These are phyloP conservation scores for Dactylellina haptotyla DNA, from an alignment of 2,329 filamentous ascomycete genomes.

Conservation along the genomic window DNA sequence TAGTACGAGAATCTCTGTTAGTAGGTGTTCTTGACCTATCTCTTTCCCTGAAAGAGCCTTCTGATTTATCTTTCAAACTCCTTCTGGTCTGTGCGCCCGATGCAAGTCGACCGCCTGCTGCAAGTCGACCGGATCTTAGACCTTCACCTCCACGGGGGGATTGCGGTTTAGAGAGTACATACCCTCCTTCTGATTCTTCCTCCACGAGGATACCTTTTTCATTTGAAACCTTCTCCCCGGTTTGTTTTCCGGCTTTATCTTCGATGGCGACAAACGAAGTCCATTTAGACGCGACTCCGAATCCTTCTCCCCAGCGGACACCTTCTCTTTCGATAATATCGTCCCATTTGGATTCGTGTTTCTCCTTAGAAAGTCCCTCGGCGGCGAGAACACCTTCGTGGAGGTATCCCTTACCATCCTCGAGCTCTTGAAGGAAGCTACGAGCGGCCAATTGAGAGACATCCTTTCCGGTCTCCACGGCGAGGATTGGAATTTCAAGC, in stretches of 20 bases:
- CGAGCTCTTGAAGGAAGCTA: slow-evolving; percentile 74
- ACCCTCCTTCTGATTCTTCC: slow-evolving; percentile 10
- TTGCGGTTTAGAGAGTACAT: not conserved
- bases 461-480: slow-evolving; percentile 46
- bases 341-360: slow-evolving; percentile 66
- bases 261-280: slow-evolving; percentile 78
- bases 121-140: not conserved
- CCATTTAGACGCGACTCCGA: slow-evolving; percentile 75
- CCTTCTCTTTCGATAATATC: slow-evolving; percentile 74
- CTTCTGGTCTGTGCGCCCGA: no score
- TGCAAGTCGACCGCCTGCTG: not conserved
- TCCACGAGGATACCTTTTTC: not conserved
- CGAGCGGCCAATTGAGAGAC: slow-evolving; percentile 73
- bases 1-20: no score
- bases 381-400: slow-evolving; percentile 65
- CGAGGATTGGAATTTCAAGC: slow-evolving; percentile 72
- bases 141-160: not conserved
- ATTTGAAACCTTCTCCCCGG: not conserved
- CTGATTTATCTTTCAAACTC: no score
- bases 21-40: not conserved
- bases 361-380: slow-evolving; percentile 64
- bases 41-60: no score
- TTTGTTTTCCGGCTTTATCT: slow-evolving; percentile 59
- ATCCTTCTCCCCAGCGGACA: slow-evolving; percentile 72
- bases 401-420: slow-evolving; percentile 76